Evolutionary conservation across 2,329 filamentous ascomycete genomes (phyloP).

Genomic region (Beauveria asiatica): DNA sequence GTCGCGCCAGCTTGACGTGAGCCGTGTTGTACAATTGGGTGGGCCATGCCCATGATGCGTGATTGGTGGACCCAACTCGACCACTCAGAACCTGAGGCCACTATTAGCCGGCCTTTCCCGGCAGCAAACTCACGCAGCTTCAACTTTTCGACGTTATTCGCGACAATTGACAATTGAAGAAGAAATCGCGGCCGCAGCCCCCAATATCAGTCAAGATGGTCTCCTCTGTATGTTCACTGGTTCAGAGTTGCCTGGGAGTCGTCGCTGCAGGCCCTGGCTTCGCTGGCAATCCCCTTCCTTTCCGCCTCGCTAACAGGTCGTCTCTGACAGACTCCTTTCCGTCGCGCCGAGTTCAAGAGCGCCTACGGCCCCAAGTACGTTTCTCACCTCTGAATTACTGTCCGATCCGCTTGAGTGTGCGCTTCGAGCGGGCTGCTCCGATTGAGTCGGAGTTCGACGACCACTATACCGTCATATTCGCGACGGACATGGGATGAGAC

Average conservation of each 20-base stretch:
- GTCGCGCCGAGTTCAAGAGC: constrained; percentile 48
- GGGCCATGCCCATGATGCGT: not conserved
- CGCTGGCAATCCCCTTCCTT: not conserved
- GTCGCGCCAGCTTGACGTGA: not conserved
- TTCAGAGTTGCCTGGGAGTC: not conserved
- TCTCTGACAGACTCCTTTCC: constrained; percentile 35
- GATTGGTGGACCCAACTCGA: not conserved
- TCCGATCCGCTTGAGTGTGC: not conserved
- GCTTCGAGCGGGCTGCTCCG: not conserved
- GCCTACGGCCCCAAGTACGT: constrained; percentile 58
- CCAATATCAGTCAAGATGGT: constrained; percentile 30
- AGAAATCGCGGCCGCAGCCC: constrained; percentile 22
- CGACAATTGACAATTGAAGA: constrained; percentile 27
- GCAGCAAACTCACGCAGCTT: constrained; percentile 11
- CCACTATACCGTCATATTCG: not conserved
- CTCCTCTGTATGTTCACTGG: constrained; percentile 26
- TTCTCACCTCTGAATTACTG: not conserved
- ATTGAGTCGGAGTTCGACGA: not conserved
- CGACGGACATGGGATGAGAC: constrained; percentile 4
- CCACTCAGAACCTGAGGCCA: constrained; percentile 11
- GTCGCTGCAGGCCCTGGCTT: not conserved
- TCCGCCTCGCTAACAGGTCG: constrained; percentile 13
- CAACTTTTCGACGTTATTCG: not conserved
- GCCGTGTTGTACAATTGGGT: not conserved
- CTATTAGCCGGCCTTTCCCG: constrained; percentile 11